Conservation (phyloP, 2,329 filamentous ascomycete genomes). For the Hypoxylon rubiginosum region DNA sequence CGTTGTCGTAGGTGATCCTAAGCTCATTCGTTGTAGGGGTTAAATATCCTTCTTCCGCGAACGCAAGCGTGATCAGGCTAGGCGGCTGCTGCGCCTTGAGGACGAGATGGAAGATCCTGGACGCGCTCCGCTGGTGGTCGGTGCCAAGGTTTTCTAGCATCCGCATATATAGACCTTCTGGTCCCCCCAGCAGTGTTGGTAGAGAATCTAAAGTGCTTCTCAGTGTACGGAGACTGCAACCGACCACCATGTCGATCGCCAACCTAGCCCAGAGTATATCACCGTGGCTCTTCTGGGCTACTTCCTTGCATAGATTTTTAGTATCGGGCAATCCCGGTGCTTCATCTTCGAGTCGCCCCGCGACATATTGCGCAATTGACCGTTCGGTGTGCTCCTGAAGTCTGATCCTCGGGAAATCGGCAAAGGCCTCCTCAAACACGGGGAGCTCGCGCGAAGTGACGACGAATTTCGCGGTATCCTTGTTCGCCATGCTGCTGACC, state of each 20-base stretch:
- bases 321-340: slow-evolving; percentile 50
- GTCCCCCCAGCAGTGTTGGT: slow-evolving; percentile 49
- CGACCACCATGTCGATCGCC: slow-evolving; percentile 51
- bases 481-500: slow-evolving; percentile 48
- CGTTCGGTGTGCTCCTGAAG: slow-evolving; percentile 50
- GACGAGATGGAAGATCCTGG: slow-evolving; percentile 51
- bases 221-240: slow-evolving; percentile 49
- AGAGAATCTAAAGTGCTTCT: slow-evolving; percentile 49
- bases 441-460: slow-evolving; percentile 50
- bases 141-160: slow-evolving; percentile 50
- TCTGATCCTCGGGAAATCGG: slow-evolving; percentile 43
- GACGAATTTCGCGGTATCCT: slow-evolving; percentile 49
- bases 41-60: slow-evolving; percentile 49
- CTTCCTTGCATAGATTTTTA: slow-evolving; percentile 47
- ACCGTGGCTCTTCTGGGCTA: slow-evolving; percentile 49
- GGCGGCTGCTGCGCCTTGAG: slow-evolving; percentile 51
- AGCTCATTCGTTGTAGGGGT: slow-evolving; percentile 44
- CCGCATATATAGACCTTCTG: slow-evolving; percentile 52
- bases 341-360: slow-evolving; percentile 49
- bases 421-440: slow-evolving; percentile 48
- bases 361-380: slow-evolving; percentile 50
- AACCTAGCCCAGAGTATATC: slow-evolving; percentile 52
- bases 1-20: slow-evolving; percentile 42
- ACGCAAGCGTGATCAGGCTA: slow-evolving; percentile 49
- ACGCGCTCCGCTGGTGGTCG: slow-evolving; percentile 47